Conservation (phyloP, 495 filamentous ascomycete genomes). For the Aspergillus saccharolyticus region DNA sequence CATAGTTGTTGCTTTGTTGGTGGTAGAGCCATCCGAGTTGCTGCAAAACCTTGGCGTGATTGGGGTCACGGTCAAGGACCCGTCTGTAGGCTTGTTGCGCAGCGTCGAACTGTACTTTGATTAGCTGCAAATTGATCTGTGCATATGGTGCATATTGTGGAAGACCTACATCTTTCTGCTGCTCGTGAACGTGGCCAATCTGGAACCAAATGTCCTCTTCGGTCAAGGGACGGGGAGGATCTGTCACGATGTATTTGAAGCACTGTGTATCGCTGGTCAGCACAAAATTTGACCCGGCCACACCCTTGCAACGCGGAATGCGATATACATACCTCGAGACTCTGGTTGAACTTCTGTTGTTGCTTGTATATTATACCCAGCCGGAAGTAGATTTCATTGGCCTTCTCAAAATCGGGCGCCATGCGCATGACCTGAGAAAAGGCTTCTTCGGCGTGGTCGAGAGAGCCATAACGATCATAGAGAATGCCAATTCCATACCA, state of each 20-base stretch:
- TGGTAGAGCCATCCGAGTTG: conserved; percentile 98
- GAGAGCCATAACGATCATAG: conserved; percentile 93
- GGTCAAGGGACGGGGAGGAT: conserved; percentile 86
- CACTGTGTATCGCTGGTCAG: conserved; percentile 50
- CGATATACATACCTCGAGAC: conserved; percentile 67
- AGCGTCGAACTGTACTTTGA: conserved; percentile 67
- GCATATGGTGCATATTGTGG: too few species aligned
- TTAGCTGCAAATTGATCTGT: conserved; percentile 14
- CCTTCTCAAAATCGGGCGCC: conserved; percentile 97
- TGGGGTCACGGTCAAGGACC: conserved; percentile 91
- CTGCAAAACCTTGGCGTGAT: conserved; percentile 96
- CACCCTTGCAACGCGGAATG: background rate
- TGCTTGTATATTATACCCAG: conserved; percentile 99
- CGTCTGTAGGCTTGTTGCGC: conserved; percentile 89
- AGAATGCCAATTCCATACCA: conserved; percentile 99
- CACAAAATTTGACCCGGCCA: background rate
- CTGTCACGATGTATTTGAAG: conserved; percentile 95
- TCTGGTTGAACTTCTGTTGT: conserved; percentile 88
- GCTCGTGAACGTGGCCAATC: conserved; percentile 97
- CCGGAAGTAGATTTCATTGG: conserved; percentile 98
- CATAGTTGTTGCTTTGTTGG: conserved; percentile 83
- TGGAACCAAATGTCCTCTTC: conserved; percentile 99
- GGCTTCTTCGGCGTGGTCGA: conserved; percentile 96
- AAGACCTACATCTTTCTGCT: conserved; percentile 90
- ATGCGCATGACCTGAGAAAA: conserved; percentile 99